These are phyloP conservation scores for Mollisia scopiformis DNA, from an alignment of 2,329 filamentous ascomycete species.

Conservation along the genomic window DNA sequence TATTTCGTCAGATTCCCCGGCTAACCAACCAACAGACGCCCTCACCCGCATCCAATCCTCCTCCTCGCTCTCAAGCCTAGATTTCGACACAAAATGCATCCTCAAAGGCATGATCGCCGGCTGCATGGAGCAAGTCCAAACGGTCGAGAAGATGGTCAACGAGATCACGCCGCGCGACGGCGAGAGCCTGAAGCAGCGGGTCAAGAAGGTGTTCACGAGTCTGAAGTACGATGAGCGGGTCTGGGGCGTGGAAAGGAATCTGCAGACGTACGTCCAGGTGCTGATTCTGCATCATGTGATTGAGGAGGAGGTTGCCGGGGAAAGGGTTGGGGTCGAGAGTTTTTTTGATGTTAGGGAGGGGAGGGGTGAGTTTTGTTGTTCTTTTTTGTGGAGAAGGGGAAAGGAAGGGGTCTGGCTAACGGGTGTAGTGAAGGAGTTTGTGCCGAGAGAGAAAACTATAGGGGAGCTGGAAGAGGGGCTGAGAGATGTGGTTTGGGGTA, in stretches of 20 bases:
- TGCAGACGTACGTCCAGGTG: conserved; percentile 26
- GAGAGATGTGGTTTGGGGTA: conserved; percentile 14
- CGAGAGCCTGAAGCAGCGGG: conserved; percentile 18
- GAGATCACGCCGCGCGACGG: conserved; percentile 15
- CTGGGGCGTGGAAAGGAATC: conserved; percentile 23
- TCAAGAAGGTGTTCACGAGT: conserved; percentile 24
- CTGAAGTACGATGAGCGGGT: conserved; percentile 25
- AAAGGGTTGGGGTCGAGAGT: conserved; percentile 6
- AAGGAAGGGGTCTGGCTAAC: no score
- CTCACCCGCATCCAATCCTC: conserved; percentile 14
- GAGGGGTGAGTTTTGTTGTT: no score
- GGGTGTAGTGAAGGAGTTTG: no score
- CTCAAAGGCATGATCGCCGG: conserved; percentile 21
- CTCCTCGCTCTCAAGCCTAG: conserved; percentile 11
- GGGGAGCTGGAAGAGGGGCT: conserved; percentile 13
- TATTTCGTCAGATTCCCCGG: no score
- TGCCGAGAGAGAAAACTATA: conserved; percentile 12
- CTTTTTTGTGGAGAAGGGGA: no score
- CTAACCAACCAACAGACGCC: no score
- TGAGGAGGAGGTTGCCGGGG: conserved; percentile 14
- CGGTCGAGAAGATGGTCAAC: conserved; percentile 20
- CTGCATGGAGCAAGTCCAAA: conserved; percentile 11
- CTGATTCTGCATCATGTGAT: conserved; percentile 27
- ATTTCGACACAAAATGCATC: conserved; percentile 27
- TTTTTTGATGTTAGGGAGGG: conserved; percentile 25